Evolutionary conservation across 495 filamentous ascomycete genomes (phyloP), one percentile per base, ranked within the genome.

Genomic region (Talaromyces borbonicus): DNA sequence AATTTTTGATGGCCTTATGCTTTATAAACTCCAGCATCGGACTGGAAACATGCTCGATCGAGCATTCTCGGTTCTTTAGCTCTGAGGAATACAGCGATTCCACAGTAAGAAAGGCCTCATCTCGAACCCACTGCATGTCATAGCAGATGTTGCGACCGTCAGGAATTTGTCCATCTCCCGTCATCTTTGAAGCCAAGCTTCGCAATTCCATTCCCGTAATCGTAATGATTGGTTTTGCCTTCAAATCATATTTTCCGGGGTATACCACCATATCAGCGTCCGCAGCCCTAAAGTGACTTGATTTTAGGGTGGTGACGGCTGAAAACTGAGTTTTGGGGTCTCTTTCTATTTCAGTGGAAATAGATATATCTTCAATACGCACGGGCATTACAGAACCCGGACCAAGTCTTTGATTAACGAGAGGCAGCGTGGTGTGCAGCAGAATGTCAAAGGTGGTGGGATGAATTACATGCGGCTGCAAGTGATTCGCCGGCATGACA

Each of bases 361-460:
- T 37, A 37, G n/a, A 7, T 8, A 37, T 14, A 2, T 37, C 33
- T 15, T 37, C 8, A 37, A 37, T 37, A 14, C 8, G 18, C 18
- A 37, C 33, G 2, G 33, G 33, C 33, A 37, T 37, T 11, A 37
- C 33, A 14, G 33, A 20, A 16, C 33, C 33, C 7, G 8, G 7
- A 15, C n/a, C n/a, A 15, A 20, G n/a, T 8, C 8, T 37, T 8
- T 37, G n/a, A 8, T 37, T 20, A 8, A 15, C 18, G 8, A 37
- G n/a, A 5, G 18, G 33, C 33, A 37, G 18, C n/a, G 39, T 27
- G 8, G 58, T 49, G 30, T 68, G 65, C 11, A 66, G 52, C 45
- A 62, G 58, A 22, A 54, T 60, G 25, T 68, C 65, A 53, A 68
- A 59, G 1, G 56, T 60, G 4, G 58, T 53, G 1, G 65, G 65